Evolutionary conservation across 306 rosid genomes (phyloP).

Genomic region (Gillenia trifoliata): DNA sequence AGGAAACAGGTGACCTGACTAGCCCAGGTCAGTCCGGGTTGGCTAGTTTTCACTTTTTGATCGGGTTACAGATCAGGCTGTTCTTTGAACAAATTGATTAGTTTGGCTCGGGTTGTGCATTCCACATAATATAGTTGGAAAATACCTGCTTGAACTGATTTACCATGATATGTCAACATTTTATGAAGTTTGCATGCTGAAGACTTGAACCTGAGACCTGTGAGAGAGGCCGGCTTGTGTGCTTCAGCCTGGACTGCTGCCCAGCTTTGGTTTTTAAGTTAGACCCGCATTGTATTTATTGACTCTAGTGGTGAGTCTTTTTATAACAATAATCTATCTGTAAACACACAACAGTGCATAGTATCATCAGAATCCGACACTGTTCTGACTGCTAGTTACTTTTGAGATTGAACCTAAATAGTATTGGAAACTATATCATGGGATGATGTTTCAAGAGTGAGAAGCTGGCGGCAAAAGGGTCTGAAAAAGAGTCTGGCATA

Average conservation of each 20-base stretch:
- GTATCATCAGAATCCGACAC: not conserved
- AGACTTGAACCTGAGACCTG: not conserved
- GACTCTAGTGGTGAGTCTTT: not conserved
- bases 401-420: not conserved
- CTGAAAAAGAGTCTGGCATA: too few relatives aligned
- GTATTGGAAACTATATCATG: not conserved
- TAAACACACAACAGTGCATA: not conserved
- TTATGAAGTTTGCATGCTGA: not conserved
- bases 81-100: not conserved
- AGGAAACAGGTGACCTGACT: not conserved
- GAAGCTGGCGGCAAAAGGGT: not conserved
- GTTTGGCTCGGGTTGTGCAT: not conserved
- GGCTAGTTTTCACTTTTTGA: not conserved
- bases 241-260: not conserved
- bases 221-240: not conserved
- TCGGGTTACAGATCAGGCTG: not conserved
- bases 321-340: not conserved
- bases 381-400: not conserved
- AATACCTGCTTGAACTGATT: not conserved
- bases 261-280: not conserved
- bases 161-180: not conserved
- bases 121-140: too few relatives aligned
- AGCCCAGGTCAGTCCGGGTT: not conserved
- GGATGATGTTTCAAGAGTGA: not conserved
- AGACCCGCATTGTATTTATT: not conserved